Base-by-base conservation (phyloP, 331 rosid genomes). In the Acacia pycnantha region DNA sequence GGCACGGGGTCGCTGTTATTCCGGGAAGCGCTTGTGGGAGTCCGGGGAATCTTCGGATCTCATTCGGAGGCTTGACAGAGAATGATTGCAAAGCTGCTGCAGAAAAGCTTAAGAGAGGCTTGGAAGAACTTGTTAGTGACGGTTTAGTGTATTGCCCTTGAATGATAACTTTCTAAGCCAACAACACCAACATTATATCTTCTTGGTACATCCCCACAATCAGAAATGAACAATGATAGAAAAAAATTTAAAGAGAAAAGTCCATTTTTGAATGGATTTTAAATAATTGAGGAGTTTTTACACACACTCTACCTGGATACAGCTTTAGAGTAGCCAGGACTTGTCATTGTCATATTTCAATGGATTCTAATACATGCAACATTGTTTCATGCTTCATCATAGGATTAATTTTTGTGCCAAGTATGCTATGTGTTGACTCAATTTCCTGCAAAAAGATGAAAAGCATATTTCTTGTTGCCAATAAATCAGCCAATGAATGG, bases 41-140 rank as follows among this genome's bases (percentile, higher is more conserved):
- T 59, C 84, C 97, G 0, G 99, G 99, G 18, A 94, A 91, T 81
- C 69, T 96, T 40, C 86, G 99, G 81, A 92, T 95, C 50, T 91
- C 99, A 11, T 95, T 93, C 1, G 99, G 95, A 19, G 99, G 99
- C 70, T 84, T 95, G 93, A 35, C 79, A 0, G 97, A 95, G 87
- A 78, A 71, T 54, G 94, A 93, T 41, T 95, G 99, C 89, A 91
- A 50, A 83, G 93, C 83, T 51, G 99, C 99, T 1, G 97, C 98
- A 1, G 93, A 79, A 41, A 89, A 90, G 87, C 93, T 96, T 74
- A 91, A 86, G 84, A 86, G 68, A 44, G 99, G 98, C 16, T 80
- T 95, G 74, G 93, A 93, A 85, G 99, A 95, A 77, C 84, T 96
- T 84, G 78, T 89, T 82, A 84, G 81, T 73, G 88, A 86, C 78